Conservation (phyloP, 257 asterid genomes). For the Buddleja alternifolia region DNA sequence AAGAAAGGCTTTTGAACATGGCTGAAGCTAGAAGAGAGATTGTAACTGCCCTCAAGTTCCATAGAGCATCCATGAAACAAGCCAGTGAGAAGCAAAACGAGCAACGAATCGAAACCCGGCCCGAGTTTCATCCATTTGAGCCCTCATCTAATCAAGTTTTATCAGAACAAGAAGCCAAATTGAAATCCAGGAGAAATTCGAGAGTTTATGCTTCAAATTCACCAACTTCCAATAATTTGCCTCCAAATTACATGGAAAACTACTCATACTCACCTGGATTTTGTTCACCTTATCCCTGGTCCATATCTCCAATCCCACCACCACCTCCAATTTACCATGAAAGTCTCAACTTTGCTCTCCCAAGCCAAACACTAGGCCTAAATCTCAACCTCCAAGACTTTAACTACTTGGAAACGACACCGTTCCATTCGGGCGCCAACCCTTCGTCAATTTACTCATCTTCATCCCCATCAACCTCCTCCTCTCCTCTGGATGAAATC, state of each 20-base stretch:
- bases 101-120: conserved; percentile 40
- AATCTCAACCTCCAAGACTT: conserved; percentile 89
- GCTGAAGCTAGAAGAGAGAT: conserved; percentile 98
- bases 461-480: conserved; percentile 63
- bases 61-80: conserved; percentile 87
- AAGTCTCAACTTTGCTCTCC: conserved; percentile 68
- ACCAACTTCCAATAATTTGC: conserved; percentile 33
- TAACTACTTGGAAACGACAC: conserved; percentile 50
- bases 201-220: conserved; percentile 65
- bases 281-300: conserved; percentile 63
- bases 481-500: conserved; percentile 57
- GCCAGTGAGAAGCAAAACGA: conserved; percentile 56
- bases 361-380: conserved; percentile 88
- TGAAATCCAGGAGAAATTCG: conserved; percentile 66
- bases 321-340: conserved; percentile 55
- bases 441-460: conserved; percentile 59
- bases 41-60: conserved; percentile 93
- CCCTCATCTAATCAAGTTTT: conserved; percentile 46
- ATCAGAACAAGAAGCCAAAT: conserved; percentile 52
- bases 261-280: conserved; percentile 45
- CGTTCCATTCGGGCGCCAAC: conserved; percentile 36
- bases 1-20: conserved; percentile 93
- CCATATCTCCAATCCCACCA: conserved; percentile 55
- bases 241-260: conserved; percentile 41
- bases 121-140: conserved; percentile 42